Evolutionary conservation across 352 stramenopile species (phyloP).

Genomic region (Globisporangium uncinulatum): DNA sequence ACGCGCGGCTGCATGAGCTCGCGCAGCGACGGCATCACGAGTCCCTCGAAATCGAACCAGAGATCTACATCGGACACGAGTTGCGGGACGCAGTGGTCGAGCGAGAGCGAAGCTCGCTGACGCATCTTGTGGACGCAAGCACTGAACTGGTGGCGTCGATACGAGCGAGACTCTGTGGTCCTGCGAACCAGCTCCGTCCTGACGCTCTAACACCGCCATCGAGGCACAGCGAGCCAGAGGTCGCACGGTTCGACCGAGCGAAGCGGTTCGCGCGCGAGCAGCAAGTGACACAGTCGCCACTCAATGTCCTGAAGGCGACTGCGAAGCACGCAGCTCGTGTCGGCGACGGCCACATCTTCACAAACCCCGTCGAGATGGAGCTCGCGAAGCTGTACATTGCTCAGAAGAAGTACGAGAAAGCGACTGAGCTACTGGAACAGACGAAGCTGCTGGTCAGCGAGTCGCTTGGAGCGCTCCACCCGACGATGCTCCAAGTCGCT

Average conservation of each 20-base stretch:
- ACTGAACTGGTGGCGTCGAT: slow-evolving; percentile 25
- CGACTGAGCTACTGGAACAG: slow-evolving; percentile 25
- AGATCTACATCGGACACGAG: slow-evolving; percentile 22
- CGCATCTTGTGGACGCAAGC: slow-evolving; percentile 18
- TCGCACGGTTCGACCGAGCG: slow-evolving; percentile 41
- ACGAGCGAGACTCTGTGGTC: slow-evolving; percentile 15
- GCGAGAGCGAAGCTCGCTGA: slow-evolving; percentile 28
- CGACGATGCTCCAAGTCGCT: slow-evolving; percentile 53
- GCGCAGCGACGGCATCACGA: slow-evolving; percentile 40
- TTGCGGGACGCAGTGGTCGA: slow-evolving; percentile 12
- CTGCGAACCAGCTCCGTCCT: neutral
- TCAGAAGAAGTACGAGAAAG: slow-evolving; percentile 53
- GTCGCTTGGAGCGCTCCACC: slow-evolving; percentile 37
- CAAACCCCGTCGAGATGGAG: slow-evolving; percentile 41
- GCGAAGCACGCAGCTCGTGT: slow-evolving; percentile 33
- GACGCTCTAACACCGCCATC: no score
- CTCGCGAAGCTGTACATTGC: slow-evolving; percentile 49
- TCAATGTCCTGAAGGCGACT: slow-evolving; percentile 40
- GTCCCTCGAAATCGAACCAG: slow-evolving; percentile 35
- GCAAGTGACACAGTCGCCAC: slow-evolving; percentile 44
- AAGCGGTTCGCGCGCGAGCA: slow-evolving; percentile 42
- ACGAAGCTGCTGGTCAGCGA: slow-evolving; percentile 23
- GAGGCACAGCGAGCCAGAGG: slow-evolving; percentile 26
- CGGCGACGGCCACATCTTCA: slow-evolving; percentile 38
- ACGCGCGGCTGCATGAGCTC: slow-evolving; percentile 50